phyloP scores from a whole-genome alignment of 805 yeast species.

The Candida insectorum region DNA sequence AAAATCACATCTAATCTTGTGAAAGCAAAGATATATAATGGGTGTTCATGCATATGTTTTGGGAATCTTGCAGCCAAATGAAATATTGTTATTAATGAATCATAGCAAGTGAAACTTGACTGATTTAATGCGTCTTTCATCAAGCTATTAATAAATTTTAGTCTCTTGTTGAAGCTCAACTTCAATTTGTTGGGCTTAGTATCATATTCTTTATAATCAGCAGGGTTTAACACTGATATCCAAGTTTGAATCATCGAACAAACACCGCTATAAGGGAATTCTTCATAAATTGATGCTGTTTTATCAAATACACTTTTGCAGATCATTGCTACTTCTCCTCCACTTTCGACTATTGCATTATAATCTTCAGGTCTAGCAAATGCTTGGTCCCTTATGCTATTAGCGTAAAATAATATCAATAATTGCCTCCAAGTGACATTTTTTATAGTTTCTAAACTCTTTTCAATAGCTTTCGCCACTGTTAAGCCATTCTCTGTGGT shows the following conservation, averaged over 20 bases:
- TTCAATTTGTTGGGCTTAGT: constrained; percentile 28
- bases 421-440: constrained; percentile 36
- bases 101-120: constrained; percentile 29
- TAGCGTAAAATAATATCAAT: constrained; percentile 27
- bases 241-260: constrained; percentile 22
- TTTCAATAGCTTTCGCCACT: constrained; percentile 19
- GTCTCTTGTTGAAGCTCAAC: constrained; percentile 33
- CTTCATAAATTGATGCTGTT: constrained; percentile 28
- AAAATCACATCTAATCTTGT: constrained; percentile 30
- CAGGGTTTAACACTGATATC: constrained; percentile 30
- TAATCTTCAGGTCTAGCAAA: constrained; percentile 37
- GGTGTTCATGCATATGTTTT: constrained; percentile 17
- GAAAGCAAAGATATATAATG: constrained; percentile 26
- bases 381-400: constrained; percentile 32
- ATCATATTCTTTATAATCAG: constrained; percentile 32
- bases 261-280: constrained; percentile 13
- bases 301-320: constrained; percentile 32
- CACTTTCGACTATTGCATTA: constrained; percentile 16
- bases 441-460: constrained; percentile 24
- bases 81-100: constrained; percentile 31
- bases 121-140: constrained; percentile 25
- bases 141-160: constrained; percentile 26
- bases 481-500: constrained; percentile 19
- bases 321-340: constrained; percentile 20
- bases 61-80: constrained; percentile 33